Conservation (phyloP, 2,329 filamentous ascomycete species). For the Bipolaris victoriae region DNA sequence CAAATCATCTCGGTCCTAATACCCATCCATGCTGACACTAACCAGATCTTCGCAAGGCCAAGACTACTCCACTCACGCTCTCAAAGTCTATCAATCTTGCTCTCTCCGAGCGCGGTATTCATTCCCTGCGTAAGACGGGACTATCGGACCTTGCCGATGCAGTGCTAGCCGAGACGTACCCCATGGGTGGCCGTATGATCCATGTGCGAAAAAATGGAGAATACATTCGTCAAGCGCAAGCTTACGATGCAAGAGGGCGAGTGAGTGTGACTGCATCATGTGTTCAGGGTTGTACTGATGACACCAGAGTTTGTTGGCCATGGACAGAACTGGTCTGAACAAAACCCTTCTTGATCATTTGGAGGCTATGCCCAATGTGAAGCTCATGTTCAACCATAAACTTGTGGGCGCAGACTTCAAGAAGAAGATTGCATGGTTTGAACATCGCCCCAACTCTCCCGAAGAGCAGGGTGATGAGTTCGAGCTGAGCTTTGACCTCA, state of each 20-base stretch:
- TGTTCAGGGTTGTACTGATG: constrained; percentile 14
- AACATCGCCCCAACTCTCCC: constrained; percentile 54
- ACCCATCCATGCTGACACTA: constrained; percentile 5
- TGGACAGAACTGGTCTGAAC: constrained; percentile 85
- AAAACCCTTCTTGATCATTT: constrained; percentile 82
- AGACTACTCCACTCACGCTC: constrained; percentile 87
- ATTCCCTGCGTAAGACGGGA: constrained; percentile 77
- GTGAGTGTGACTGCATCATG: constrained; percentile 58
- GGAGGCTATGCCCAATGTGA: constrained; percentile 85
- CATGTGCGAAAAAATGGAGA: constrained; percentile 73
- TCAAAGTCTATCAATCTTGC: constrained; percentile 99
- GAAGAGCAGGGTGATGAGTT: constrained; percentile 63
- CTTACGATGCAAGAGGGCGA: constrained; percentile 87
- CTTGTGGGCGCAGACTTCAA: constrained; percentile 87
- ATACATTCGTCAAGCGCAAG: constrained; percentile 78
- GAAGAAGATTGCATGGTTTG: constrained; percentile 84
- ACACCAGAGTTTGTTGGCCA: constrained; percentile 78
- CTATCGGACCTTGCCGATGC: constrained; percentile 71
- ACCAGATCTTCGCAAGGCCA: constrained; percentile 82
- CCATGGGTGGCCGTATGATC: constrained; percentile 97
- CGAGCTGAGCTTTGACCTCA: constrained; percentile 84
- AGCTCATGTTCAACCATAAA: constrained; percentile 91
- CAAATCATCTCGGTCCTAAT: constrained; percentile 1
- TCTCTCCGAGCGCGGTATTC: constrained; percentile 90
- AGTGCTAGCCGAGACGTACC: constrained; percentile 79